These are phyloP conservation scores for Sarocladium strictum DNA, from an alignment of 2,329 filamentous ascomycete genomes.

Conservation along the genomic window DNA sequence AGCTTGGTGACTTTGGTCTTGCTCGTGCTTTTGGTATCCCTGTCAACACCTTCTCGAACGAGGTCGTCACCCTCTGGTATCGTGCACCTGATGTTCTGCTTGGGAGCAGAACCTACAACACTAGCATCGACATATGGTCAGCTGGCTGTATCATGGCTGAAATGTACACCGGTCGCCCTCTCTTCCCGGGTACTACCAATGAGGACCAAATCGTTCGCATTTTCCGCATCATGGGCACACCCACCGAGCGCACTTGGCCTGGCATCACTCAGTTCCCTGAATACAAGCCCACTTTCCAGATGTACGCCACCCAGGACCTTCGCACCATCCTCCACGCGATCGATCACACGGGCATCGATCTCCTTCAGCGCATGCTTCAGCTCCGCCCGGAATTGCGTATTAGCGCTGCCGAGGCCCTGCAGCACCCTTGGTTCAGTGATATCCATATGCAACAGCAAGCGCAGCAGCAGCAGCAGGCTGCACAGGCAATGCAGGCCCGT, in stretches of 20 bases:
- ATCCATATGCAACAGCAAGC: conserved; percentile 53
- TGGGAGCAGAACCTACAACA: conserved; percentile 94
- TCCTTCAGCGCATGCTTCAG: conserved; percentile 87
- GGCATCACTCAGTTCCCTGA: conserved; percentile 94
- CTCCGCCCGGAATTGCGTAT: conserved; percentile 86
- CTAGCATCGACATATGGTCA: conserved; percentile 99
- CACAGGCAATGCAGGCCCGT: conserved; percentile 23
- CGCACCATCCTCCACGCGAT: conserved; percentile 84
- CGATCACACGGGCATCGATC: conserved; percentile 77
- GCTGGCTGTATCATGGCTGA: conserved; percentile 99
- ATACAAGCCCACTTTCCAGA: conserved; percentile 92
- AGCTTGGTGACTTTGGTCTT: conserved; percentile 90
- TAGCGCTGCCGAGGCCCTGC: conserved; percentile 77
- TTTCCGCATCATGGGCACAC: conserved; percentile 97
- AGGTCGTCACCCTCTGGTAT: conserved; percentile 97
- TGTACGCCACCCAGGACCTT: conserved; percentile 89
- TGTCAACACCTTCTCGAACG: conserved; percentile 96
- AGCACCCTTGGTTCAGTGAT: conserved; percentile 89
- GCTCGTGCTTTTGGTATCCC: conserved; percentile 94
- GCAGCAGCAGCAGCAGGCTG: conserved; percentile 29
- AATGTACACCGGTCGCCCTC: conserved; percentile 93
- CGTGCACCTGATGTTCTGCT: conserved; percentile 92
- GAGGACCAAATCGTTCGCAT: conserved; percentile 97
- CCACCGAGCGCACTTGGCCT: conserved; percentile 91
- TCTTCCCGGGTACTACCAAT: conserved; percentile 97